phyloP scores from a whole-genome alignment of 2,329 filamentous ascomycete genomes.

The Sporothrix euskadiensis region DNA sequence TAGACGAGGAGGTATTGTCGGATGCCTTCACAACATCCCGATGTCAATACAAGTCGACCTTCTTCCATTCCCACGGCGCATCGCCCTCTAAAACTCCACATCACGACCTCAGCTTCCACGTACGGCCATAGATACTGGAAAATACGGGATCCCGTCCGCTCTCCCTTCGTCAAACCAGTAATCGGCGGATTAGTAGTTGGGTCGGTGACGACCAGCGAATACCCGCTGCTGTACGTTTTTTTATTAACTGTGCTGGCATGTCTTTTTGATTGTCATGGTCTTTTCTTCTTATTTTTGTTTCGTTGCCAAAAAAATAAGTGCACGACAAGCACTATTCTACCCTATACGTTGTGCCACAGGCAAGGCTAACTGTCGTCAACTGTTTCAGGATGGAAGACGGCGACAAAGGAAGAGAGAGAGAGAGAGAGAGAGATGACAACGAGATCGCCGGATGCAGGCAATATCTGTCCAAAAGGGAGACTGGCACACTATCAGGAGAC shows the following conservation, averaged over 20 bases:
- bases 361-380: neutral
- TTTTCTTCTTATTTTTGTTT: neutral
- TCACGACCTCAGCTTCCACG: neutral
- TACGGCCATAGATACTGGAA: neutral
- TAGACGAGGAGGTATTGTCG: too few relatives aligned
- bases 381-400: neutral
- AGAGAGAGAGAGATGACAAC: neutral
- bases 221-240: conserved; percentile 21
- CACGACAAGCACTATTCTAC: neutral
- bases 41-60: too few relatives aligned
- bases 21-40: neutral
- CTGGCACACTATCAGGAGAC: neutral
- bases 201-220: conserved; percentile 21
- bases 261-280: neutral
- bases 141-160: conserved; percentile 19
- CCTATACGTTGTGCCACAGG: neutral
- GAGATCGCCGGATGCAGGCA: neutral
- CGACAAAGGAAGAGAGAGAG: neutral
- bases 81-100: neutral
- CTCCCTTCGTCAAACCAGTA: conserved; percentile 16
- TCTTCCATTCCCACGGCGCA: too few relatives aligned
- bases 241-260: neutral
- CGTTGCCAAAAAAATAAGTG: neutral
- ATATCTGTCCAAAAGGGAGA: neutral
- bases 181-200: conserved; percentile 21